Evolutionary conservation across 108 stramenopile genomes (phyloP), one percentile per base, ranked within the genome.

Genomic region (Pseudonitzschia delicatissima): DNA sequence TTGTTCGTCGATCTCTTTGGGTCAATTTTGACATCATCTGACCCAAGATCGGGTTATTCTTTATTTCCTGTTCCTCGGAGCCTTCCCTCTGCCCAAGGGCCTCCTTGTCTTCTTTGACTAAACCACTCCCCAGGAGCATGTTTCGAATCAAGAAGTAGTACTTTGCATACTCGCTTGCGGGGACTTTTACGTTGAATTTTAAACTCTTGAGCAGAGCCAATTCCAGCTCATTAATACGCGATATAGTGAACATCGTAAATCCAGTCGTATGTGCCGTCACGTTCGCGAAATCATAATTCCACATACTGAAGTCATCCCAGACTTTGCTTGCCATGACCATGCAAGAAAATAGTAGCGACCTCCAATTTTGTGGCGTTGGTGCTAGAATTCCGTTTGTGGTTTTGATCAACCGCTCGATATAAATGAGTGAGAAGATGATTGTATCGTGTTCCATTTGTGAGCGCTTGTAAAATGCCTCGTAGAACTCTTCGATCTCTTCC

Each of bases 281-380:
- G 5, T 78, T 80, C 34, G 83, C 58, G 60, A 97, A 97, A 77
- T 97, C 97, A 21, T 75, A 77, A 75, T 97, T 97, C 95, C 95
- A 96, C 98, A 98, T 98, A 72, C 78, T 81, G 49, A 97, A 66
- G 68, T 98, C 98, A 58, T 98, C 98, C 96, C 98, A 98, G 2
- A 98, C 98, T 69, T 98, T 98, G 53, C 84, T 87, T 0, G 94
- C 74, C 45, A 98, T 74, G 26, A 98, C 87, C 94, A 98, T 93
- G 65, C 88, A 87, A 9, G 90, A 77, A 64, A 97, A 96, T 17
- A 98, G 52, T 4, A 96, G 66, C 13, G 95, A 94, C 49, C 81
- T 67, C 96, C 96, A 99, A 76, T 97, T 98, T 31, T 63, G 36
- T 0, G 85, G 68, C 7, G 50, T 75, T 62, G 94, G 94, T 11